Evolutionary conservation across 2,329 filamentous ascomycete genomes (phyloP), one percentile per base, ranked within the genome.

Genomic region (Venturiaceae sp.): DNA sequence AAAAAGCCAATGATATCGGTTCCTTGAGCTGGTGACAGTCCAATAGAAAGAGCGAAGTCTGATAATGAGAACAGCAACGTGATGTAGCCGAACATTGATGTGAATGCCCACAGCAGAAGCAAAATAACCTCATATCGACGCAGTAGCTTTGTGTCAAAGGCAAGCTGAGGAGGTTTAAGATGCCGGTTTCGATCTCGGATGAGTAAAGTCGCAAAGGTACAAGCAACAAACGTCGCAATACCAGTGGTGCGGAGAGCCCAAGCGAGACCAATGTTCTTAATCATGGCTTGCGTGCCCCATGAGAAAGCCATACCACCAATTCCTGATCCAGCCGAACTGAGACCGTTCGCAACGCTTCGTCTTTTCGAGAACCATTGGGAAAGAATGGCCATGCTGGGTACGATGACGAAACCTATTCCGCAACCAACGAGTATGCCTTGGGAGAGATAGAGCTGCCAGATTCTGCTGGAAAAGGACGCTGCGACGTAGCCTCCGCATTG

Each of bases 61-160:
- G 76, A 72, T n/a, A 80, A 61, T 9, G 72, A 76, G 63, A 72
- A 78, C 1, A 80, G 64, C n/a, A 79, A 61, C 1, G 71, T 68
- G 58, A 79, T 74, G 59, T 80, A 80, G 1, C 77, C 77, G 1
- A 80, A 63, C 65, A 80, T 72, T 57, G 68, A 75, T 23, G 73
- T 66, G 58, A 79, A 77, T 7, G 68, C 72, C 72, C 75, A 79
- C 0, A 61, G 60, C 3, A 75, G 66, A 33, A 77, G 62, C 3
- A 77, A 61, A 2, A 71, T 16, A 1, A 74, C 71, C 2, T 69
- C 66, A 19, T 69, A 66, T 11, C 69, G 67, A n/a, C 62, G 61
- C 1, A 77, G 63, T 6, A 75, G 66, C 60, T 69, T 60, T 16
- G 65, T 55, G 32, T 74, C 64, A 59, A 76, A 72, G 19, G 67